Conservation (phyloP, 768 basidiomycete genomes). For the Suillus ampliporus region DNA sequence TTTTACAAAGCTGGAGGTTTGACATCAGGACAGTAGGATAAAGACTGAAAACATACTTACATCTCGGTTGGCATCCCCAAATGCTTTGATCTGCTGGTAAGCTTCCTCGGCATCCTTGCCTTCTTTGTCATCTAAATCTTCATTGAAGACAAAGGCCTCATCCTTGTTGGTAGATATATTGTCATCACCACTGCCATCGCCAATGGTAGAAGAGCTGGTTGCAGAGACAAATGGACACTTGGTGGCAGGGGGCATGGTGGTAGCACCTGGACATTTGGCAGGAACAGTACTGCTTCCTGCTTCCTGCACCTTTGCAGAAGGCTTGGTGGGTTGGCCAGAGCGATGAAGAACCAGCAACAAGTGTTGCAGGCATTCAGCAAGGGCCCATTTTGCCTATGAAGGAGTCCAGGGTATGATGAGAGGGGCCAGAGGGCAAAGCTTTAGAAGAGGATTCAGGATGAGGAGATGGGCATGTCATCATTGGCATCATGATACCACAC, state of each 20-base stretch:
- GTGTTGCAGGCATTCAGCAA: neutral
- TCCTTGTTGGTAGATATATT: neutral
- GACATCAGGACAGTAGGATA: neutral
- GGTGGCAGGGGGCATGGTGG: conserved; percentile 5
- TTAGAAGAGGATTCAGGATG: conserved; percentile 2
- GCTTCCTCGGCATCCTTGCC: conserved; percentile 2
- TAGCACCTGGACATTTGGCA: neutral
- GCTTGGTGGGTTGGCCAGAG: neutral
- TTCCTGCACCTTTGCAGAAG: neutral
- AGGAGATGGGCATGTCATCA: neutral
- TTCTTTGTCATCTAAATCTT: neutral
- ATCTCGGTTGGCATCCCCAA: neutral
- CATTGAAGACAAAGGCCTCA: neutral
- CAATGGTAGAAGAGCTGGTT: conserved; percentile 3
- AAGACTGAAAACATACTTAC: neutral
- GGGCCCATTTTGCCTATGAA: neutral
- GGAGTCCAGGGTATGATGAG: neutral
- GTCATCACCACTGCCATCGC: neutral
- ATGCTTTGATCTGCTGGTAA: conserved; percentile 4
- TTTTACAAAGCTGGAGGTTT: neutral
- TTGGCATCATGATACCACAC: conserved; percentile 2
- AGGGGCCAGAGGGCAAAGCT: neutral
- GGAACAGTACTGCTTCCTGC: conserved; percentile 4
- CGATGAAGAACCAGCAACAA: neutral
- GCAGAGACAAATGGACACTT: neutral